phyloP scores from a whole-genome alignment of 2,329 filamentous ascomycete species.

The Sporothrix brunneoviolacea region DNA sequence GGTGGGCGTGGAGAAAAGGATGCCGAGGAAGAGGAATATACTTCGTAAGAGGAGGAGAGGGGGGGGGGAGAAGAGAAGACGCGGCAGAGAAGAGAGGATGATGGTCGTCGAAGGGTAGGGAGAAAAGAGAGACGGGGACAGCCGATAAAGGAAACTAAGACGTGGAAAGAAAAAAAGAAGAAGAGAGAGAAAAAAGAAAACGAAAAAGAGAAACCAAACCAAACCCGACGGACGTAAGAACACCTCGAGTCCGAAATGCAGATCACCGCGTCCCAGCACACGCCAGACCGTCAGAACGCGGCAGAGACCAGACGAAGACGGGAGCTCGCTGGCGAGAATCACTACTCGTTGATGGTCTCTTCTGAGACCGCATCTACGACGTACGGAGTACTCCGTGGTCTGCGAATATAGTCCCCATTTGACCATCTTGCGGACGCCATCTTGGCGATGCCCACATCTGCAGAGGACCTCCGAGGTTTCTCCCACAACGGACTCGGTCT shows the following conservation, averaged over 20 bases:
- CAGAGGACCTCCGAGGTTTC: too few relatives aligned
- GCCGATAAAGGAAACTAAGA: neutral
- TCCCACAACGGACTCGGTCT: neutral
- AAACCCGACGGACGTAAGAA: neutral
- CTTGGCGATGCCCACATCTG: too few relatives aligned
- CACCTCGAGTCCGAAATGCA: too few relatives aligned
- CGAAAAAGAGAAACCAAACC: neutral
- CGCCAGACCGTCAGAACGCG: too few relatives aligned
- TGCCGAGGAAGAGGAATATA: constrained; percentile 4
- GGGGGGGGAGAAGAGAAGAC: neutral
- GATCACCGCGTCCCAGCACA: too few relatives aligned
- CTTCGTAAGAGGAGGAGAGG: neutral
- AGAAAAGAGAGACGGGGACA: neutral
- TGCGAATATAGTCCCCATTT: too few relatives aligned
- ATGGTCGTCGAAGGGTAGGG: neutral
- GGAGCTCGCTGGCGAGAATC: too few relatives aligned
- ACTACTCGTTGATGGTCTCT: too few relatives aligned
- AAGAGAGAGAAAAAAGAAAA: neutral
- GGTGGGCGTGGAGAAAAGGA: neutral
- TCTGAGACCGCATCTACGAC: too few relatives aligned
- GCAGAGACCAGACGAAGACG: too few relatives aligned
- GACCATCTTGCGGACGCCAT: too few relatives aligned
- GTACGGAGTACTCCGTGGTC: too few relatives aligned
- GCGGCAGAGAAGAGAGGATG: neutral
- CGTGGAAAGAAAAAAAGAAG: neutral